These are phyloP conservation scores for Candida manassasensis DNA, from an alignment of 805 yeast genomes.

Conservation along the genomic window DNA sequence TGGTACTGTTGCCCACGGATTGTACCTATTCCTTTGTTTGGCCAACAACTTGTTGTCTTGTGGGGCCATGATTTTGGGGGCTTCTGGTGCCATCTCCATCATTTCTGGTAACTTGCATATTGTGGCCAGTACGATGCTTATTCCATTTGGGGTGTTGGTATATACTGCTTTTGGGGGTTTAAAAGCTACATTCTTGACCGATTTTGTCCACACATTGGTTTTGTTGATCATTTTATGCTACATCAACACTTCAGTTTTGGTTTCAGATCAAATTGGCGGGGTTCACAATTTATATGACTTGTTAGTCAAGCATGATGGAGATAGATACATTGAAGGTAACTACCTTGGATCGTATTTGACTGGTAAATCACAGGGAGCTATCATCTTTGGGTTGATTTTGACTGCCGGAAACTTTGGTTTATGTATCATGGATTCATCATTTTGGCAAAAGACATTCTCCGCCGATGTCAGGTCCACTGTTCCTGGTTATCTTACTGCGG, in stretches of 20 bases:
- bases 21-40: constrained; percentile 22
- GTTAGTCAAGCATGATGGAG: constrained; percentile 14
- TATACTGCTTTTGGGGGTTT: constrained; percentile 50
- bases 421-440: constrained; percentile 35
- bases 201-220: constrained; percentile 29
- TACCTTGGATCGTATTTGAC: constrained; percentile 32
- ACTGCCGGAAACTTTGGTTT: constrained; percentile 34
- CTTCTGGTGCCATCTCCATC: constrained; percentile 23
- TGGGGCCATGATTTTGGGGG: constrained; percentile 24
- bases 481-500: constrained; percentile 35
- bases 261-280: constrained; percentile 24
- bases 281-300: constrained; percentile 22
- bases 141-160: constrained; percentile 36
- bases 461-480: constrained; percentile 31
- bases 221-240: constrained; percentile 22
- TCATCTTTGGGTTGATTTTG: constrained; percentile 31
- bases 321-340: constrained; percentile 27
- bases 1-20: constrained; percentile 19
- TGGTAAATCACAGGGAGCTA: constrained; percentile 31
- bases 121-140: constrained; percentile 24
- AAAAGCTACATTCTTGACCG: constrained; percentile 48
- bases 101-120: constrained; percentile 25
- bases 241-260: constrained; percentile 21
- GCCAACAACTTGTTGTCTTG: constrained; percentile 22
- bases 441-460: constrained; percentile 38